Evolutionary conservation across 176 grass and related monocot species (phyloP), one percentile per base, ranked within the genome.

Genomic region (Dactylis glomerata): DNA sequence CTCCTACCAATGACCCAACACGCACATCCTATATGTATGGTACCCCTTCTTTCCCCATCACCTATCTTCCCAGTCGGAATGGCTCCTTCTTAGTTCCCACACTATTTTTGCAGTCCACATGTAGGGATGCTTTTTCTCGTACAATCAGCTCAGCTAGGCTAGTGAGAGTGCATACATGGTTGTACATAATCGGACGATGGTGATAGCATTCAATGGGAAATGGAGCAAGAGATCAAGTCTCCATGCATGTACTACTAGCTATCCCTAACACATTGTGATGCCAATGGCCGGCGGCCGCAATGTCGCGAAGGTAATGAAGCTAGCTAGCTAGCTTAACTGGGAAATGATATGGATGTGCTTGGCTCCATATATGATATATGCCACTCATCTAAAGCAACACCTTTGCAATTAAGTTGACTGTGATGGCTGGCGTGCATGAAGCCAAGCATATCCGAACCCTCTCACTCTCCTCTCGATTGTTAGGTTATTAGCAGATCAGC

Each of bases 351-450:
- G 27, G 86, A 88, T 82, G 76, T 91, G 89, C 89, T 85, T 91
- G 89, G 85, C 89, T 91, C 89, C 89, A n/a, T n/a, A n/a, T n/a
- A n/a, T n/a, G n/a, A 85, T 91, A 85, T 91, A 91, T 87, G 89
- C 89, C 89, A 91, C 81, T 80, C 89, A 87, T 87, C 68, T 84
- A 81, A 85, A 87, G 19, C 89, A 87, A 87, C 81, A 75, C 4
- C 26, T 65, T 47, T 0, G 23, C 28, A 26, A 71, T 49, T 19
- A 22, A 64, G 86, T 88, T 85, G 90, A 77, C 90, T 88, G 68
- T 2, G 34, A 88, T 91, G 90, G 82, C 33, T 91, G 90, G 86
- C 86, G 86, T 91, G 90, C 90, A 91, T 37, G 82, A 45, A 82
- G 86, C 90, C 90, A 91, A 91, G 90, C 90, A 91, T 85, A 28